phyloP scores from a whole-genome alignment of 2,329 filamentous ascomycete species.

The Neoscytalidium dimidiatum region DNA sequence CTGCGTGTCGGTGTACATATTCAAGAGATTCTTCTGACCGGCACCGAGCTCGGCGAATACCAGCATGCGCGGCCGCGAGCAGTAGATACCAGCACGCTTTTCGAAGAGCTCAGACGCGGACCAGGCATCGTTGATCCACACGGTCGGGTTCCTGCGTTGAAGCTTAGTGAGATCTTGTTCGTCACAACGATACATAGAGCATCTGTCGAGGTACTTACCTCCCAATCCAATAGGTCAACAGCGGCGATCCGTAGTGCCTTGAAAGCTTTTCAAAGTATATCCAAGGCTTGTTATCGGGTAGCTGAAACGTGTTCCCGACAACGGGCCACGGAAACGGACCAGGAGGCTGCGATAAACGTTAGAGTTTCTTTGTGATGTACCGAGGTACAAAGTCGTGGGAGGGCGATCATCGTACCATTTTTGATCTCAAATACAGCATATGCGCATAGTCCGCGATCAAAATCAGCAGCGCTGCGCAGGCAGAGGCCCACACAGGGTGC shows the following conservation, averaged over 20 bases:
- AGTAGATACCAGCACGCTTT: conserved; percentile 55
- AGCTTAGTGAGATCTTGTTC: conserved; percentile 42
- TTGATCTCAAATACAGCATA: conserved; percentile 53
- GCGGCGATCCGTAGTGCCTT: conserved; percentile 49
- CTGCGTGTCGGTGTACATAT: conserved; percentile 35
- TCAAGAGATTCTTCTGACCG: conserved; percentile 38
- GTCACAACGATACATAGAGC: no score
- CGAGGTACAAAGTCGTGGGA: not conserved
- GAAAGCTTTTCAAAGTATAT: conserved; percentile 58
- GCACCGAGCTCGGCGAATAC: conserved; percentile 44
- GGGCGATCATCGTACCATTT: conserved; percentile 41
- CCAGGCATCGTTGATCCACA: conserved; percentile 49
- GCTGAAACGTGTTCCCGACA: conserved; percentile 57
- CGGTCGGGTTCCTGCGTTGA: conserved; percentile 38
- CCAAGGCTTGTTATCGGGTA: conserved; percentile 60
- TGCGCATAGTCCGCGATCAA: conserved; percentile 48
- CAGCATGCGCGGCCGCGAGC: conserved; percentile 50
- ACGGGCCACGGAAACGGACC: conserved; percentile 58
- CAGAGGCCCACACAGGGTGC: conserved; percentile 11
- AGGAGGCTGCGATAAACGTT: conserved; percentile 45
- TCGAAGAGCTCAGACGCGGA: conserved; percentile 57
- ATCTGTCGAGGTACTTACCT: conserved; percentile 23
- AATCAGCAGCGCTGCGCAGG: conserved; percentile 24
- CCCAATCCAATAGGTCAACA: conserved; percentile 59
- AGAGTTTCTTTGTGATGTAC: not conserved